A percentile compares a stretch with the other conserved stretches of the same genome.
phyloP scores from a whole-genome alignment of 352 stramenopile genomes.

The Pythium rishiriense region DNA sequence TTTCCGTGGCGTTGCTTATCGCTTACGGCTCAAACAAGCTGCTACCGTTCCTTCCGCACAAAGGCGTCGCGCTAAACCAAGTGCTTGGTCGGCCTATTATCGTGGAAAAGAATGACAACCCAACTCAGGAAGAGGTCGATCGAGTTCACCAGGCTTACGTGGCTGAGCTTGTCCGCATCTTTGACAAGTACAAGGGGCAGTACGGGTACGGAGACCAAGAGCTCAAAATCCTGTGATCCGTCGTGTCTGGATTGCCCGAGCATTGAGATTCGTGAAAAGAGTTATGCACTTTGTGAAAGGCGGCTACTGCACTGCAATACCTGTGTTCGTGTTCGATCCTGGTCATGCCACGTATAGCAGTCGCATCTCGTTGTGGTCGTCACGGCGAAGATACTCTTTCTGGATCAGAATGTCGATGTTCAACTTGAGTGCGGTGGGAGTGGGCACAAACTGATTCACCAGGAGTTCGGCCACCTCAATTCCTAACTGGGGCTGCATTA shows the following conservation, averaged over 20 bases:
- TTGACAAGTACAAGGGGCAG: constrained; percentile 83
- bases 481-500: constrained; percentile 57
- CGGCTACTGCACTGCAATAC: constrained; percentile 6
- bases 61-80: constrained; percentile 61
- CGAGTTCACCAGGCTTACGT: constrained; percentile 69
- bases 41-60: constrained; percentile 56
- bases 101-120: constrained; percentile 59
- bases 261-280: neutral
- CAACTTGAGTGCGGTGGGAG: constrained; percentile 55
- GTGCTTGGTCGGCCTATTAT: constrained; percentile 75
- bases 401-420: constrained; percentile 85
- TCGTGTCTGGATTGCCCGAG: neutral
- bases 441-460: constrained; percentile 72
- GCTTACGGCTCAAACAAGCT: constrained; percentile 59
- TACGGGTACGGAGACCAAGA: constrained; percentile 61
- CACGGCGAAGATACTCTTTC: constrained; percentile 79
- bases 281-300: neutral
- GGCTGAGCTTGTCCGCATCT: constrained; percentile 70
- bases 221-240: constrained; percentile 53
- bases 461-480: constrained; percentile 76
- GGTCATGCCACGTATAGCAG: constrained; percentile 72
- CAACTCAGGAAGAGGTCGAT: constrained; percentile 64
- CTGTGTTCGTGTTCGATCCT: neutral
- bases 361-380: constrained; percentile 57
- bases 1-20: constrained; percentile 62